Percentiles rank a stretch among this genome's conserved stretches.
Evolutionary conservation across 2,329 filamentous ascomycete genomes (phyloP).

Genomic region (Drechslerella stenobrocha): DNA sequence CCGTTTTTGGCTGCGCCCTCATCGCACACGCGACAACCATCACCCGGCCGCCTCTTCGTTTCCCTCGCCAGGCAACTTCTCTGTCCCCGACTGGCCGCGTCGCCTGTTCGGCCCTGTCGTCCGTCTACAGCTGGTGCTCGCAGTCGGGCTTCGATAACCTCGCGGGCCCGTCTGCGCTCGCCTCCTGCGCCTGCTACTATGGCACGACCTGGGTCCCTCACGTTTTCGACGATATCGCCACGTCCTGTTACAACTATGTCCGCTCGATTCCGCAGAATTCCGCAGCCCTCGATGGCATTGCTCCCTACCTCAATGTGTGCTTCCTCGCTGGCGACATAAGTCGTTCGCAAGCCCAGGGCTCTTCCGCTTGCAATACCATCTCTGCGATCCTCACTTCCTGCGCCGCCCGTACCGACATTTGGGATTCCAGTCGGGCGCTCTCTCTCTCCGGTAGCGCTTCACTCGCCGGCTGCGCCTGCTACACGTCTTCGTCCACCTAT

Average conservation of each 20-base stretch:
- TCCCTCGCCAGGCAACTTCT: too few species aligned
- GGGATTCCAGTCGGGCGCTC: neutral
- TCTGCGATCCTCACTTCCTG: slow-evolving; percentile 28
- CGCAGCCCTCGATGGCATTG: slow-evolving; percentile 16
- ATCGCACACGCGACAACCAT: slow-evolving; percentile 32
- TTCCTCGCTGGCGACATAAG: slow-evolving; percentile 41
- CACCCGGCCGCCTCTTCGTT: slow-evolving; percentile 32
- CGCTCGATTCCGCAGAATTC: slow-evolving; percentile 18
- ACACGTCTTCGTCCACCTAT: slow-evolving; percentile 15
- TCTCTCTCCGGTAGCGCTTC: slow-evolving; percentile 29
- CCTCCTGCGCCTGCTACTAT: slow-evolving; percentile 44
- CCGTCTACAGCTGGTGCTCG: slow-evolving; percentile 44
- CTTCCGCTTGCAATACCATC: slow-evolving; percentile 31
- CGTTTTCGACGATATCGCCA: slow-evolving; percentile 36
- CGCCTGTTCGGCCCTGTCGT: slow-evolving; percentile 45
- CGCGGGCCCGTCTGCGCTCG: slow-evolving; percentile 27
- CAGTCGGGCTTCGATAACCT: slow-evolving; percentile 33
- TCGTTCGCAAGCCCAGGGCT: slow-evolving; percentile 27
- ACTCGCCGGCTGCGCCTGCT: slow-evolving; percentile 34
- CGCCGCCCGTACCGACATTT: slow-evolving; percentile 18
- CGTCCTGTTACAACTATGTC: slow-evolving; percentile 42
- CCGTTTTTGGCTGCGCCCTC: slow-evolving; percentile 5
- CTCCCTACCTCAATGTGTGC: slow-evolving; percentile 39
- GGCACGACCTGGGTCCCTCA: slow-evolving; percentile 25
- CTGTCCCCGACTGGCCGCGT: slow-evolving; percentile 26